Evolutionary conservation across 495 filamentous ascomycete genomes (phyloP).

Genomic region (Penicillium simplicissimum): DNA sequence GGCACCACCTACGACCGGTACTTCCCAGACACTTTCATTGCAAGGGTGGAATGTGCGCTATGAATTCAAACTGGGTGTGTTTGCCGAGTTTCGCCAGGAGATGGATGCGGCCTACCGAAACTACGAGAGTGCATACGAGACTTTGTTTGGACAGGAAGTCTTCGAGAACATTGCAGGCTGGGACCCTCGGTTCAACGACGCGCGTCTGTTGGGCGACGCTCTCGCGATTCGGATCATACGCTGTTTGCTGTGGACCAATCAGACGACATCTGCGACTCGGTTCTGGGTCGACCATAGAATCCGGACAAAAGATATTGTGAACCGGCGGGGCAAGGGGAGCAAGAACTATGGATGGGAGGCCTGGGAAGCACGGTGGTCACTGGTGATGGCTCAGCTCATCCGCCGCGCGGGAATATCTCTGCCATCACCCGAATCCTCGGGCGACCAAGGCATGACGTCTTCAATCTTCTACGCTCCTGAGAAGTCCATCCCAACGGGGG

Average conservation of each 20-base stretch:
- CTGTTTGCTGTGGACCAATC: constrained; percentile 73
- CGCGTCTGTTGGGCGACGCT: constrained; percentile 74
- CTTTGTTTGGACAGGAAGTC: constrained; percentile 73
- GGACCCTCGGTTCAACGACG: constrained; percentile 84
- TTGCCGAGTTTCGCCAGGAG: constrained; percentile 88
- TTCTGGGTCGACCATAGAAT: constrained; percentile 74
- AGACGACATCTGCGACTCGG: constrained; percentile 71
- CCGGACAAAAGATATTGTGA: constrained; percentile 70
- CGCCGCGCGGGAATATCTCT: constrained; percentile 54
- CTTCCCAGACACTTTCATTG: constrained; percentile 77
- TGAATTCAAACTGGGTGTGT: constrained; percentile 86
- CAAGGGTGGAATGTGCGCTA: constrained; percentile 90
- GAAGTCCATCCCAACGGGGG: constrained; percentile 62
- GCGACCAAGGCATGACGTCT: constrained; percentile 21
- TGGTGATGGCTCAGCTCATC: constrained; percentile 79
- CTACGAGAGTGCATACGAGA: constrained; percentile 82
- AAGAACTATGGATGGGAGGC: constrained; percentile 84
- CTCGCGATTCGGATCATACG: constrained; percentile 76
- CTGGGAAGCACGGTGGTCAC: constrained; percentile 83
- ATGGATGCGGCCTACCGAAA: constrained; percentile 81
- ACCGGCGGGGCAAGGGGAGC: constrained; percentile 79
- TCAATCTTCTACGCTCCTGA: constrained; percentile 63
- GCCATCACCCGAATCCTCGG: constrained; percentile 30
- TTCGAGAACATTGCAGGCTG: constrained; percentile 85
- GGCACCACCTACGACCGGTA: constrained; percentile 78